A percentile compares a stretch with the other conserved stretches of the same genome.
Conservation (phyloP, 345 rosid genomes). For the Firmiana major region DNA sequence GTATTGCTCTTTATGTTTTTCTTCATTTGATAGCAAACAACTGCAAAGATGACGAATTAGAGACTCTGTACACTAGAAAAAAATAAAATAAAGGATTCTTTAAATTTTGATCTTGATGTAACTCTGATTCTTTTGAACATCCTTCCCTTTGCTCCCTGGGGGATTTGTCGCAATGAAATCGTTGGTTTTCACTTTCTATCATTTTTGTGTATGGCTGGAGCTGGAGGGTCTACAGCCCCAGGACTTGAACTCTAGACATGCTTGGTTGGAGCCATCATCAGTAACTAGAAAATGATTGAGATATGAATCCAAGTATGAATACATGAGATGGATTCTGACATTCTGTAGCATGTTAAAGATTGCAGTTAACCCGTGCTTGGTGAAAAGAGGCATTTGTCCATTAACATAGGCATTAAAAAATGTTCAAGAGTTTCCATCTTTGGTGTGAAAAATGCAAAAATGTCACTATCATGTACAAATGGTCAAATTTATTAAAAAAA, state of each 20-base stretch:
- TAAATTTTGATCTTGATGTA: neutral
- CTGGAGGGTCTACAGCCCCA: neutral
- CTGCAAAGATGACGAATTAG: neutral
- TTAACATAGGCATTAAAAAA: too few relatives aligned
- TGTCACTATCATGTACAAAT: too few relatives aligned
- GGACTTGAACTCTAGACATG: neutral
- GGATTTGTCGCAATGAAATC: neutral
- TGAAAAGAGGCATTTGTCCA: too few relatives aligned
- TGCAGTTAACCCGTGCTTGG: too few relatives aligned
- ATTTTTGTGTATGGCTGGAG: neutral
- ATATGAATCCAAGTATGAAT: neutral
- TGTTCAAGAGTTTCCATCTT: too few relatives aligned
- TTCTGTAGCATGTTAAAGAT: neutral
- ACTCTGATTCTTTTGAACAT: neutral
- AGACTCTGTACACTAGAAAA: neutral
- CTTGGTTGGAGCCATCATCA: neutral
- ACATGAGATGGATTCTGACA: neutral
- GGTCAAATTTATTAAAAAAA: too few relatives aligned
- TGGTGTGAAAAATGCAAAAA: too few relatives aligned
- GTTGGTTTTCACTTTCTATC: neutral
- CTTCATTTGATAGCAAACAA: neutral
- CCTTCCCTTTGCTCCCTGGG: neutral
- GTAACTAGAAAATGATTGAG: neutral
- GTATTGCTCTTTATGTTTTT: neutral
- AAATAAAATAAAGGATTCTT: neutral